Base-by-base conservation (phyloP, 768 basidiomycete species). In the Suillus paluster region DNA sequence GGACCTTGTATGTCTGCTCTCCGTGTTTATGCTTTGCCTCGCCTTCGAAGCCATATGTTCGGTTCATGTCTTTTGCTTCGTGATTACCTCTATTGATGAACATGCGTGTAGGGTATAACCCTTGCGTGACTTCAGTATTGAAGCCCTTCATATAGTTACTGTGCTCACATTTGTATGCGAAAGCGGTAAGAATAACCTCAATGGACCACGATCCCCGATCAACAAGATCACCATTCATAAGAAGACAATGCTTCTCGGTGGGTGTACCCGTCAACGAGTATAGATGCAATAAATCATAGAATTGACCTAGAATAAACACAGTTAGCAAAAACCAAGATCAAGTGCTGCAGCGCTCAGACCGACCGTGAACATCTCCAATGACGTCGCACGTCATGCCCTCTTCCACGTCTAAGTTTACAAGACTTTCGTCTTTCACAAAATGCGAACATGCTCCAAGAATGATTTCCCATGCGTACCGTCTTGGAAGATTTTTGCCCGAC, bases 21-120 rank as follows among this genome's bases (percentile, higher is more conserved):
- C 95, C 95, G 67, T 97, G 94, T 74, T 99, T 99, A 70, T 97
- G 91, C 71, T 97, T 97, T 34, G 88, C 91, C 79, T 99, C 97
- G 44, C 96, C 95, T 75, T 97, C 94, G 70, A 96, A 96, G 1
- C 95, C 95, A 74, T 97, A 95, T 23, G 89, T 86, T 54, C 90
- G 80, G 76, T 99, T 99, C 97, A 99, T 99, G 50, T 98, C 95
- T 73, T 93, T 92, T 63, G 94, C 89, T 78, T 97, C 95, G 71
- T 99, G 97, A 77, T 98, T 99, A 19, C 97, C 97, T 65, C 97
- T 86, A 74, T 99, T 99, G 72, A 99, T 86, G 75, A 85, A 97
- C 83, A 98, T 93, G 61, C 81, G 86, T 61, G 86, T 86, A 4
- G 97, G 97, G 77, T 93, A 95, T 60, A 98, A 78, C 96, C 96